These are phyloP conservation scores for Erythrophleum ivorense DNA, from an alignment of 331 rosid genomes.

Conservation along the genomic window DNA sequence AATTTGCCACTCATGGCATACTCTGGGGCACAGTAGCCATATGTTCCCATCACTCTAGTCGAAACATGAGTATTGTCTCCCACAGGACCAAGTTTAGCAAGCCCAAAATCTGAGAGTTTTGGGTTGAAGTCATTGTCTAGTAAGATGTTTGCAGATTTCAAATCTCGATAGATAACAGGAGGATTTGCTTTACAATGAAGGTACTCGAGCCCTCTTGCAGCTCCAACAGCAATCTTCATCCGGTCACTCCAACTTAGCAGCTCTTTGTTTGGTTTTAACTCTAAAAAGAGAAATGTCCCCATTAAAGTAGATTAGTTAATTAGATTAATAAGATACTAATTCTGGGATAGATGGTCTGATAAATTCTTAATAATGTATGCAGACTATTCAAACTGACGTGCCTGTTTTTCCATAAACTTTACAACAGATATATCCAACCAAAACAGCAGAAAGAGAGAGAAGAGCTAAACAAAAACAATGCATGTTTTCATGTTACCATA, in stretches of 20 bases:
- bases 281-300: constrained; percentile 48
- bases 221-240: constrained; percentile 76
- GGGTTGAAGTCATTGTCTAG: constrained; percentile 69
- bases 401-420: not conserved
- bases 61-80: constrained; percentile 94
- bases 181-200: constrained; percentile 82
- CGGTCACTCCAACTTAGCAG: constrained; percentile 73
- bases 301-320: constrained; percentile 11
- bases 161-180: constrained; percentile 85
- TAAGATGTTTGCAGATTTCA: constrained; percentile 83
- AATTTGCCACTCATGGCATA: constrained; percentile 90
- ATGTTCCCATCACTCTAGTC: constrained; percentile 96
- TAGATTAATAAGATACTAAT: constrained; percentile 2
- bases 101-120: constrained; percentile 80
- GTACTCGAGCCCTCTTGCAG: constrained; percentile 80
- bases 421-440: not conserved
- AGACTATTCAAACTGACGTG: not conserved
- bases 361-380: not conserved
- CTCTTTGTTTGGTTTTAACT: constrained; percentile 53
- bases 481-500: not conserved
- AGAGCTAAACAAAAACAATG: not conserved
- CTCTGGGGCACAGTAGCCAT: constrained; percentile 91
- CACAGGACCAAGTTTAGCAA: constrained; percentile 87
- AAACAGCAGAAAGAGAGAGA: constrained; percentile 1
- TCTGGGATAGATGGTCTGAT: not conserved